Conservation (phyloP, 768 basidiomycete species). For the Hemileccinum impolitum region DNA sequence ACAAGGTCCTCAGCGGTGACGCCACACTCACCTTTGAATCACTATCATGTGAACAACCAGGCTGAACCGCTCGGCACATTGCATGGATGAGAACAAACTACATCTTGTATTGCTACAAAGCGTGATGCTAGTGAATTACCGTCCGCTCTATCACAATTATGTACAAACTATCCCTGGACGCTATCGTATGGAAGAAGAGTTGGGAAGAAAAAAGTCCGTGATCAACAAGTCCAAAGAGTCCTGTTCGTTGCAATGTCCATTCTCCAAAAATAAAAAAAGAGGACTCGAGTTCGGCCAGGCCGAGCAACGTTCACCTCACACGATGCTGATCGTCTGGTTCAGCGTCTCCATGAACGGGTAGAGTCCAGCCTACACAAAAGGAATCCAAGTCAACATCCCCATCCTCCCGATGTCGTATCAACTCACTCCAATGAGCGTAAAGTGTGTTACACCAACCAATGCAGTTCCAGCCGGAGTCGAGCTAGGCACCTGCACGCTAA, state of each 20-base stretch:
- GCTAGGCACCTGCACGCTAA: conserved; percentile 40
- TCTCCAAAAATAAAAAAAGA: not conserved
- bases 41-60: too few species aligned
- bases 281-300: not conserved
- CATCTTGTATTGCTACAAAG: not conserved
- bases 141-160: not conserved
- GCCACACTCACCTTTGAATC: too few species aligned
- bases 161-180: not conserved
- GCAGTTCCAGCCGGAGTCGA: conserved; percentile 27
- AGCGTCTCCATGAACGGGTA: conserved; percentile 30
- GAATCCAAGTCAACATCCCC: not conserved
- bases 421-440: conserved; percentile 42
- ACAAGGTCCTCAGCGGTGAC: too few species aligned
- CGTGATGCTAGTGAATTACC: not conserved
- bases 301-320: conserved; percentile 6
- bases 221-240: not conserved
- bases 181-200: too few species aligned
- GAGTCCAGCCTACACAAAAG: conserved; percentile 29
- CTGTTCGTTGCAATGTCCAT: not conserved
- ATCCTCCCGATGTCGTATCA: not conserved
- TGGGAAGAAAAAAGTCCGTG: not conserved
- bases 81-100: not conserved
- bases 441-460: conserved; percentile 36
- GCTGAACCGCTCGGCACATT: not conserved
- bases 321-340: conserved; percentile 30